Conservation (phyloP, 352 stramenopile species). For the Phytophthora syringae region DNA sequence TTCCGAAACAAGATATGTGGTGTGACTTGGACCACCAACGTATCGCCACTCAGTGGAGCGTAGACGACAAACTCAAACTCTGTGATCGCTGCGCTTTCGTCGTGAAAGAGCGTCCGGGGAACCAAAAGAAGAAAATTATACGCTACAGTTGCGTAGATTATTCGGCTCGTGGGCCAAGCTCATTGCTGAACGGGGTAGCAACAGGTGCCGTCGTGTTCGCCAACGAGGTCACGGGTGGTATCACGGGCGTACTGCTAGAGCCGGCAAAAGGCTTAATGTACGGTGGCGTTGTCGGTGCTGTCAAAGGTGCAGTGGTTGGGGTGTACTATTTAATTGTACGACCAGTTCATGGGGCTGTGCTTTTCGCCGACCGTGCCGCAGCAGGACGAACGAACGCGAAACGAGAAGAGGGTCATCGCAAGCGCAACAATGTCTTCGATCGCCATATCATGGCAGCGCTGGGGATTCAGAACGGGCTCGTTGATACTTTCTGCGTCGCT, state of each 20-base stretch:
- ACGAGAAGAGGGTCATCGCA: constrained; percentile 46
- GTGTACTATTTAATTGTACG: constrained; percentile 39
- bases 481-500: constrained; percentile 28
- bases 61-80: constrained; percentile 42
- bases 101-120: constrained; percentile 31
- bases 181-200: constrained; percentile 40
- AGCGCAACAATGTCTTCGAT: constrained; percentile 36
- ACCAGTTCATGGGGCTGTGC: constrained; percentile 46
- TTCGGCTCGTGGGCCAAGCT: constrained; percentile 51
- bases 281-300: constrained; percentile 30
- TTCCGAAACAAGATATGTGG: constrained; percentile 88
- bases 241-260: constrained; percentile 52
- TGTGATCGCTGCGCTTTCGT: constrained; percentile 49
- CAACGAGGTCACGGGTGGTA: constrained; percentile 46
- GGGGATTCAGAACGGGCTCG: constrained; percentile 31
- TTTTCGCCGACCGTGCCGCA: constrained; percentile 50
- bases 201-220: constrained; percentile 30
- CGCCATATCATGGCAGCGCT: constrained; percentile 35
- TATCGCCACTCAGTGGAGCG: constrained; percentile 43
- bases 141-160: constrained; percentile 52
- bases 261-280: constrained; percentile 36
- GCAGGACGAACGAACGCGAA: constrained; percentile 47
- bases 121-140: constrained; percentile 36
- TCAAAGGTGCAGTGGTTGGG: constrained; percentile 34
- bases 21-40: constrained; percentile 51